Percentiles rank a stretch among this genome's conserved stretches.
These are phyloP conservation scores for Asterophora lycoperdoides DNA, from an alignment of 768 basidiomycete species.

Conservation along the genomic window DNA sequence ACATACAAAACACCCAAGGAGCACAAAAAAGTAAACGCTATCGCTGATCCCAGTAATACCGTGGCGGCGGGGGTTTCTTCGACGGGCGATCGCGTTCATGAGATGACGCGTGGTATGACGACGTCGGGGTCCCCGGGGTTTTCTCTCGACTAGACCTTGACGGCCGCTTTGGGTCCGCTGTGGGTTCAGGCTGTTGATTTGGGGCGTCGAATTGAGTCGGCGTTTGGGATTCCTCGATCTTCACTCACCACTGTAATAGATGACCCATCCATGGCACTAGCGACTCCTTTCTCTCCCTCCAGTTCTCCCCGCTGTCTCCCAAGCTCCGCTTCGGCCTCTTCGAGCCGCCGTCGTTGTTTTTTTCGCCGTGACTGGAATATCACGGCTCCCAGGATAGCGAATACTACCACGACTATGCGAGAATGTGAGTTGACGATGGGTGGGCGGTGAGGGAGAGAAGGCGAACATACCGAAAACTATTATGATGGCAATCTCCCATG, in stretches of 20 bases:
- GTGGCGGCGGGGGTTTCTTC: slow-evolving; percentile 22
- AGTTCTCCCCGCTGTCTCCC: background rate
- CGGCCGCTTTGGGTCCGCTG: slow-evolving; percentile 10
- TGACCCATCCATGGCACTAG: background rate
- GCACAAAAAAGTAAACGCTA: slow-evolving; percentile 1
- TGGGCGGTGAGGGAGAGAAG: background rate
- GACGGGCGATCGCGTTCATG: slow-evolving; percentile 20
- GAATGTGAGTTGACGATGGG: background rate
- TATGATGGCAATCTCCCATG: slow-evolving; percentile 36
- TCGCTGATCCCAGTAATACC: slow-evolving; percentile 30
- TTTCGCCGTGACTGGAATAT: slow-evolving; percentile 26
- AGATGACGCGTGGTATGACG: slow-evolving; percentile 24
- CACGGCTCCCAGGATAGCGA: slow-evolving; percentile 22
- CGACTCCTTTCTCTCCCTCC: slow-evolving; percentile 4
- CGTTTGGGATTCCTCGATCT: background rate
- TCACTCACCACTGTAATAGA: slow-evolving; percentile 8
- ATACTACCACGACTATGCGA: slow-evolving; percentile 21
- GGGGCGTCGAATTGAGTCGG: background rate
- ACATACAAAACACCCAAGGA: background rate
- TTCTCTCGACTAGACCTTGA: slow-evolving; percentile 8
- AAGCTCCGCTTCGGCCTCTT: slow-evolving; percentile 6
- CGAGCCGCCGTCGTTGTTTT: slow-evolving; percentile 10
- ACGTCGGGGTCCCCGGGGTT: slow-evolving; percentile 15
- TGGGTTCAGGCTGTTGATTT: slow-evolving; percentile 10
- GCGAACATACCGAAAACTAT: slow-evolving; percentile 29